Evolutionary conservation across 1,139 yeast species (phyloP).

Genomic region (Nakaseomyces bracarensis): DNA sequence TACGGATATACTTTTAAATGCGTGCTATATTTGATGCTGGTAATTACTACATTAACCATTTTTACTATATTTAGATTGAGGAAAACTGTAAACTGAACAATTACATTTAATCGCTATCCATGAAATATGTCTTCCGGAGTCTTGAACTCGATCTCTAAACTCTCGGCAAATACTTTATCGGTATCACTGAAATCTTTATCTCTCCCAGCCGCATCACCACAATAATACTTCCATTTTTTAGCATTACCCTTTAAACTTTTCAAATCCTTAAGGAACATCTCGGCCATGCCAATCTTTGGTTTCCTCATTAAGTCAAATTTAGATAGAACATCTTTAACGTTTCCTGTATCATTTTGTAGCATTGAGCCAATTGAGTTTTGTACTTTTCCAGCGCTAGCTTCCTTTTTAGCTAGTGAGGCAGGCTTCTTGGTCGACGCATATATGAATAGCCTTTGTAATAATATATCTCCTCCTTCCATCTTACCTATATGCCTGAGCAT

Average conservation of each 20-base stretch:
- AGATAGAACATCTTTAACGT: conserved; percentile 16
- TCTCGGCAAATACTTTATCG: conserved; percentile 60
- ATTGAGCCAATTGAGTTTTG: neutral
- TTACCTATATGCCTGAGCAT: conserved; percentile 29
- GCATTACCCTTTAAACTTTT: conserved; percentile 30
- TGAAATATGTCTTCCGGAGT: conserved; percentile 57
- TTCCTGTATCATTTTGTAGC: conserved; percentile 9
- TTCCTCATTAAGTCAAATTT: conserved; percentile 48
- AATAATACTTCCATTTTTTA: conserved; percentile 47
- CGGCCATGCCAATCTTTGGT: conserved; percentile 71
- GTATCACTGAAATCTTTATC: conserved; percentile 66
- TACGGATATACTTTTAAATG: conserved; percentile 25
- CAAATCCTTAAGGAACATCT: conserved; percentile 37
- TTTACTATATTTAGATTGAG: neutral
- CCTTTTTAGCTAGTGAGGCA: conserved; percentile 26
- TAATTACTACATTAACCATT: neutral
- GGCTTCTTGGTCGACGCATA: conserved; percentile 59
- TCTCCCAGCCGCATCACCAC: conserved; percentile 98
- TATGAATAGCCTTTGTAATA: conserved; percentile 38
- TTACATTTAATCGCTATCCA: neutral
- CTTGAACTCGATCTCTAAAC: conserved; percentile 44
- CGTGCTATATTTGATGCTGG: conserved; percentile 7
- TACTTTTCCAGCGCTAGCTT: neutral
- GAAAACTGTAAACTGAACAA: too few species aligned
- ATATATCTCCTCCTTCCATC: conserved; percentile 19